Evolutionary conservation across 2,329 filamentous ascomycete species (phyloP).

Genomic region (Cyanodermella asteris): DNA sequence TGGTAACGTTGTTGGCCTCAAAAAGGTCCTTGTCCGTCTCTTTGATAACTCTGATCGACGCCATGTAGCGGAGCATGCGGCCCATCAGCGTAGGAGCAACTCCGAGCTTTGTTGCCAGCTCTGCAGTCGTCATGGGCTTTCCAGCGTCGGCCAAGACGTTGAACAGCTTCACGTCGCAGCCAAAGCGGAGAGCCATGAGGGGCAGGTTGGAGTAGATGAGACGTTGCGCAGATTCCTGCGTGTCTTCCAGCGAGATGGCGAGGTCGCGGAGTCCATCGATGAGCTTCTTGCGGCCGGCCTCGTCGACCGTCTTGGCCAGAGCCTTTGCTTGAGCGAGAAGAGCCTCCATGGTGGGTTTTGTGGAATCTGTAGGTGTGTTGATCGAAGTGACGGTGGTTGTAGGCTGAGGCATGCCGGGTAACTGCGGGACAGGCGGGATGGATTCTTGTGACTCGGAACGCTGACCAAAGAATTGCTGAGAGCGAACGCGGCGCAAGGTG

Average conservation of each 20-base stretch:
- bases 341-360: too few species aligned
- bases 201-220: slow-evolving; percentile 9
- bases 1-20: slow-evolving; percentile 12
- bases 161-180: slow-evolving; percentile 10
- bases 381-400: too few species aligned
- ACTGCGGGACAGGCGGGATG: too few species aligned
- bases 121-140: slow-evolving; percentile 3
- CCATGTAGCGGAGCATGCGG: slow-evolving; percentile 15
- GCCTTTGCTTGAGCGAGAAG: too few species aligned
- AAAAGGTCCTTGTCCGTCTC: slow-evolving; percentile 13
- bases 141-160: slow-evolving; percentile 6
- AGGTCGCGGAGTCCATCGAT: slow-evolving; percentile 11
- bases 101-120: slow-evolving; percentile 9
- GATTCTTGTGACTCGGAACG: too few species aligned
- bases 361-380: too few species aligned
- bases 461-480: too few species aligned
- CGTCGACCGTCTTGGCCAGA: background rate
- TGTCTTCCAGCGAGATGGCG: slow-evolving; percentile 10
- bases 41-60: slow-evolving; percentile 12
- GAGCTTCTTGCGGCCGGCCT: background rate
- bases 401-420: too few species aligned
- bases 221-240: slow-evolving; percentile 11
- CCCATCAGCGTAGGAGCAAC: slow-evolving; percentile 10
- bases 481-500: too few species aligned
- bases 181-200: slow-evolving; percentile 10